phyloP scores from a whole-genome alignment of 169 alveolate species.

The Plasmodium gonderi region DNA sequence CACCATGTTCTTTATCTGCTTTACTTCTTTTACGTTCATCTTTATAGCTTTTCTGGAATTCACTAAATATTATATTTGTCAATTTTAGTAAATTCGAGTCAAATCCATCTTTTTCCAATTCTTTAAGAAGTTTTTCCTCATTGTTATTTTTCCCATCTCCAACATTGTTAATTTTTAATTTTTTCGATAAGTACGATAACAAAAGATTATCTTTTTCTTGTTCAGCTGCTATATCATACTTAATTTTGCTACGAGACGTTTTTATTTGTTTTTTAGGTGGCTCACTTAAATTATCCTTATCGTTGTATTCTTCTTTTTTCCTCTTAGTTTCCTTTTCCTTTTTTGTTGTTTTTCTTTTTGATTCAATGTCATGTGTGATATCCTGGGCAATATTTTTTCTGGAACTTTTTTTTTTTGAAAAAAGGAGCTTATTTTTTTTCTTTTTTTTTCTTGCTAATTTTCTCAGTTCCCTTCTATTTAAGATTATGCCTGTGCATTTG shows the following conservation, averaged over 20 bases:
- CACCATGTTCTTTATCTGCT: neutral
- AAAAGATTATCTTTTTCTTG: slow-evolving; percentile 75
- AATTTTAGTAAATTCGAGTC: slow-evolving; percentile 59
- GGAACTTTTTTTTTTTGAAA: slow-evolving; percentile 39
- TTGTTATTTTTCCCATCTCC: slow-evolving; percentile 30
- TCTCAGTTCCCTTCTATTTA: slow-evolving; percentile 76
- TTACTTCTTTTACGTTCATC: neutral
- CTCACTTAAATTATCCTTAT: slow-evolving; percentile 4
- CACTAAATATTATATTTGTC: slow-evolving; percentile 54
- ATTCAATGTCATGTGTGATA: neutral
- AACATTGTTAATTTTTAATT: slow-evolving; percentile 35
- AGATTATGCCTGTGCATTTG: slow-evolving; percentile 42
- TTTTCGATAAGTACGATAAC: slow-evolving; percentile 74
- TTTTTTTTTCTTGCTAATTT: slow-evolving; percentile 75
- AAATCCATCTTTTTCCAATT: slow-evolving; percentile 70
- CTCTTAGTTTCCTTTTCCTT: neutral
- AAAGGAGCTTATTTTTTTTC: slow-evolving; percentile 77
- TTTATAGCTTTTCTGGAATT: slow-evolving; percentile 30
- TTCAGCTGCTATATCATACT: slow-evolving; percentile 56
- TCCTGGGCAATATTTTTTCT: neutral
- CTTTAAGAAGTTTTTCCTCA: slow-evolving; percentile 72
- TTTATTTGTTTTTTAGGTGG: neutral
- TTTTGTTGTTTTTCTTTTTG: neutral
- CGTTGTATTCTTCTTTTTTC: slow-evolving; percentile 6
- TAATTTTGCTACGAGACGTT: neutral